Evolutionary conservation across 2,329 filamentous ascomycete species (phyloP), one percentile per base, ranked within the genome.

Genomic region (Emydomyces testavorans): DNA sequence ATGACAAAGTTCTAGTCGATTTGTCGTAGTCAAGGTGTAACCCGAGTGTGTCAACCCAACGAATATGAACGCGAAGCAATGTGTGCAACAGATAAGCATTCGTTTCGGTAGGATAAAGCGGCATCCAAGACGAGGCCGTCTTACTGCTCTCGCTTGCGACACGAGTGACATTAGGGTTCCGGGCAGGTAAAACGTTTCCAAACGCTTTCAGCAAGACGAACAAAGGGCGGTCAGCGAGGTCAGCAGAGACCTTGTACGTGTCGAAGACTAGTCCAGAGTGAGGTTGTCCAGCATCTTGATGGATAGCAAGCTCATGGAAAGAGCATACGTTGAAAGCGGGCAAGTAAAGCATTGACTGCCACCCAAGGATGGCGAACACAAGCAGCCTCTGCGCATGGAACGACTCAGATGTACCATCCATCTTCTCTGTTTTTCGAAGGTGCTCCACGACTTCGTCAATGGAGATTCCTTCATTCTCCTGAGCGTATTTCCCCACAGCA

Each of bases 21-120:
- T 34, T 39, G 15, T 48, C 45, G 15, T 31, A 48, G 11, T 48
- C 45, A 16, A 48, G 35, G n/a, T 48, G 45, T 4, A 31, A 20
- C 3, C 35, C 23, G 11, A 48, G 3, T 4, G 16, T 20, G 32
- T 48, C 45, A 1, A 48, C 36, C 45, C 45, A 48, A 6, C 16
- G 13, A 32, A 48, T 34, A 3, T 29, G 35, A 40, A 48, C 45
- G n/a, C 37, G 23, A 15, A 31, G 10, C n/a, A 48, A 20, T 1
- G 35, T 15, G 6, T 13, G 31, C 4, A 48, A 24, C 2, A 48
- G 35, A 10, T 40, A 20, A 2, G 24, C 24, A 40, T 48, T 48
- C 23, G 29, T 32, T 4, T 48, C 45, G 3, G 36, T 21, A 32
- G 31, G 48, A 34, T 38, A 28, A 5, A 26, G 31, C n/a, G 29